A percentile compares a stretch with the other conserved stretches of the same genome.
These are phyloP conservation scores for Candida nitratophila DNA, from an alignment of 805 yeast species.

Conservation along the genomic window DNA sequence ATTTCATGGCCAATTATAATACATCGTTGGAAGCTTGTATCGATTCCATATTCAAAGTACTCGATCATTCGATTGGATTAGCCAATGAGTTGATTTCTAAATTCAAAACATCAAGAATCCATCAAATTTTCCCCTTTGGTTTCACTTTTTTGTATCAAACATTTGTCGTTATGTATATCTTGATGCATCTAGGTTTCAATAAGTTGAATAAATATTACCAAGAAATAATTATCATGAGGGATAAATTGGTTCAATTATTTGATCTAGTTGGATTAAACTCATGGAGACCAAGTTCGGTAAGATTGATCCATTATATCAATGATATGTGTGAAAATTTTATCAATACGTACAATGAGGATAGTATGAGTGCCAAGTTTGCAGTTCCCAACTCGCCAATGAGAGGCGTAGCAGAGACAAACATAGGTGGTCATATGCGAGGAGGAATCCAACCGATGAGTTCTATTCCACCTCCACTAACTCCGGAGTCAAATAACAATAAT, in stretches of 20 bases:
- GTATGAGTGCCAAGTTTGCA: too few species aligned
- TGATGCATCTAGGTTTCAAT: constrained; percentile 35
- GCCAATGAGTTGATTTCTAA: constrained; percentile 26
- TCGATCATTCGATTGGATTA: constrained; percentile 29
- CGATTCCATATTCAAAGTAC: constrained; percentile 30
- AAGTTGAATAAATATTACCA: constrained; percentile 19
- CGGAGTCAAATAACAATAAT: neutral
- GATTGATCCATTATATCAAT: constrained; percentile 24
- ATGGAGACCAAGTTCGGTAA: constrained; percentile 24
- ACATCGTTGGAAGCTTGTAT: constrained; percentile 31
- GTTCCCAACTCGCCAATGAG: too few species aligned
- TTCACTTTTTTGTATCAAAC: constrained; percentile 46
- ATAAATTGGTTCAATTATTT: constrained; percentile 23
- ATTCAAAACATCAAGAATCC: constrained; percentile 24
- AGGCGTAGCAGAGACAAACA: too few species aligned
- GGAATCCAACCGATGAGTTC: neutral
- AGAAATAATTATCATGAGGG: constrained; percentile 18
- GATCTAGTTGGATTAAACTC: constrained; percentile 18
- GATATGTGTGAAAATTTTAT: constrained; percentile 26
- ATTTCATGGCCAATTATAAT: constrained; percentile 33
- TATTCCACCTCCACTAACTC: neutral
- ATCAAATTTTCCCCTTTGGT: constrained; percentile 37
- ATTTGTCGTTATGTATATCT: constrained; percentile 40
- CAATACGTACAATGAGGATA: constrained; percentile 11
- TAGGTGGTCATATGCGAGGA: too few species aligned